A percentile compares a stretch with the other conserved stretches of the same genome.
Evolutionary conservation across 2,329 filamentous ascomycete genomes (phyloP).

Genomic region (Cyphellophora europaea): DNA sequence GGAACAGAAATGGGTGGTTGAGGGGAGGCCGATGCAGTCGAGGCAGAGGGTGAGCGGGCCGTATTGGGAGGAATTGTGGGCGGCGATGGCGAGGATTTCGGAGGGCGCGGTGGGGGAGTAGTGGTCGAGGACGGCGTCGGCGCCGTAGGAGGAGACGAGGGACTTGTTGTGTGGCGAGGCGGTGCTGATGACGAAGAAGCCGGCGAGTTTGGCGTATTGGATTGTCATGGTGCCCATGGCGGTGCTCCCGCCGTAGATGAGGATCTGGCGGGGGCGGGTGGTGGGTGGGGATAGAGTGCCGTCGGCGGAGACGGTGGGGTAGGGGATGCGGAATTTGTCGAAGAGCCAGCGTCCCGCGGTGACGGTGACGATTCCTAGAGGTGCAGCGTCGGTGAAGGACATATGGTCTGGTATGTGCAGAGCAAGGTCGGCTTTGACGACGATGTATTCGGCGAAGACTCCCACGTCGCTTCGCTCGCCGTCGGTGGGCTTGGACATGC

Average conservation of each 20-base stretch:
- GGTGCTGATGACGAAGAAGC: slow-evolving; percentile 23
- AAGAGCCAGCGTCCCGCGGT: slow-evolving; percentile 40
- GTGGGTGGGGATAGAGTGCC: slow-evolving; percentile 12
- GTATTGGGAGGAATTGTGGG: not conserved
- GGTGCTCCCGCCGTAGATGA: slow-evolving; percentile 30
- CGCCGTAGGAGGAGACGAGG: slow-evolving; percentile 18
- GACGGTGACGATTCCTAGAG: slow-evolving; percentile 27
- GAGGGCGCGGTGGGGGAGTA: slow-evolving; percentile 1
- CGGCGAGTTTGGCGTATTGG: slow-evolving; percentile 28
- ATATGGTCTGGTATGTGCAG: slow-evolving; percentile 21
- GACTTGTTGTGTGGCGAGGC: slow-evolving; percentile 22
- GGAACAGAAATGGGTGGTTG: slow-evolving; percentile 12
- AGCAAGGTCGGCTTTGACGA: slow-evolving; percentile 18
- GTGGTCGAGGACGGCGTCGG: slow-evolving; percentile 25
- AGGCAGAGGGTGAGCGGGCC: slow-evolving; percentile 24
- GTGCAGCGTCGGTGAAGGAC: slow-evolving; percentile 21
- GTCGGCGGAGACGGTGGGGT: slow-evolving; percentile 19
- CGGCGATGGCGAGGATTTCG: not conserved
- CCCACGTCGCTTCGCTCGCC: slow-evolving; percentile 19
- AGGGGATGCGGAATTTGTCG: slow-evolving; percentile 13
- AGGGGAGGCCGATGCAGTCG: slow-evolving; percentile 26
- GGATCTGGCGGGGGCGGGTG: slow-evolving; percentile 15
- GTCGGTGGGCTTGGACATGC: slow-evolving; percentile 24
- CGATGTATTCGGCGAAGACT: slow-evolving; percentile 25
- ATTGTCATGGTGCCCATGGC: slow-evolving; percentile 28